These are phyloP conservation scores for Scorias spongiosa DNA, from an alignment of 2,329 filamentous ascomycete genomes.

Conservation along the genomic window DNA sequence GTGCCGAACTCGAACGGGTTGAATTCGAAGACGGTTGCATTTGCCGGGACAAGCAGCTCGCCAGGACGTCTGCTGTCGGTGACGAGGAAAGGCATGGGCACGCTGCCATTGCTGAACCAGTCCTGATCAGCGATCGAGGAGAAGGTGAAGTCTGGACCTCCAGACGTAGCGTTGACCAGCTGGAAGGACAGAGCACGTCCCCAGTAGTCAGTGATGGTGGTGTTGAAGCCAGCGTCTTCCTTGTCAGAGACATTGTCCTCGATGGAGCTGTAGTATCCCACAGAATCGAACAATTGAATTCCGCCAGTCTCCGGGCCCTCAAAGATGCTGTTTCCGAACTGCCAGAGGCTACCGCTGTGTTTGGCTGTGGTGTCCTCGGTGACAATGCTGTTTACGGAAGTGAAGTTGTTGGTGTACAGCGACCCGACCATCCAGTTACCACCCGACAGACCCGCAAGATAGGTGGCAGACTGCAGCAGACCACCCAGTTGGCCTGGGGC, in stretches of 20 bases:
- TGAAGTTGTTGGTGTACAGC: constrained; percentile 65
- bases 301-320: constrained; percentile 37
- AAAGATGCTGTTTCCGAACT: constrained; percentile 47
- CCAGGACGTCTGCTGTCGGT: constrained; percentile 51
- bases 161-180: constrained; percentile 59
- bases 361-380: constrained; percentile 16
- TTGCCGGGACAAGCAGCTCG: constrained; percentile 46
- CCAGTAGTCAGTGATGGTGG: constrained; percentile 76
- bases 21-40: constrained; percentile 63
- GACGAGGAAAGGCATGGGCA: constrained; percentile 60
- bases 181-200: constrained; percentile 76
- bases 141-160: constrained; percentile 65
- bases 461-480: constrained; percentile 66
- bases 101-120: constrained; percentile 46
- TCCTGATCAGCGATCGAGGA: constrained; percentile 56
- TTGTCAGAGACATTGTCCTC: constrained; percentile 45
- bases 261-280: constrained; percentile 49
- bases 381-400: constrained; percentile 45
- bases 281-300: constrained; percentile 39
- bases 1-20: constrained; percentile 68
- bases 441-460: constrained; percentile 66
- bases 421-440: constrained; percentile 78
- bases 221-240: constrained; percentile 46
- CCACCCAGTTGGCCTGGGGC: constrained; percentile 57
- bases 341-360: constrained; percentile 37